Conservation (phyloP, 495 filamentous ascomycete genomes). For the Lentithecium fluviatile region DNA sequence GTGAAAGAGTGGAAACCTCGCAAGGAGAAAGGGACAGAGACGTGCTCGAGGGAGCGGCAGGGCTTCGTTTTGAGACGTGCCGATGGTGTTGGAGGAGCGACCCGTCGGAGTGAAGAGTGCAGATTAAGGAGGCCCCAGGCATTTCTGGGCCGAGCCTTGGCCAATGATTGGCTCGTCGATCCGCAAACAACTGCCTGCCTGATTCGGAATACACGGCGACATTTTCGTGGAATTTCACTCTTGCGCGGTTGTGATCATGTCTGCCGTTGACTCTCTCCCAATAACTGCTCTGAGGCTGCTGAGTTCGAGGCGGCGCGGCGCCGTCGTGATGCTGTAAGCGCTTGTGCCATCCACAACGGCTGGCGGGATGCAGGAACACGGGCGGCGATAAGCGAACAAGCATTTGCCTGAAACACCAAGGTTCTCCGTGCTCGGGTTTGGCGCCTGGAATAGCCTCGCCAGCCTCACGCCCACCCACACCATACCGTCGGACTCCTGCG, state of each 20-base stretch:
- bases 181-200: no score
- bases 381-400: conserved; percentile 15
- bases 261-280: neutral
- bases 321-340: neutral
- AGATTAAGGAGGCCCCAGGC: conserved; percentile 29
- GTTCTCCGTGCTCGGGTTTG: neutral
- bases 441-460: neutral
- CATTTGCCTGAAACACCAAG: conserved; percentile 17
- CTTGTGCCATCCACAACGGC: no score
- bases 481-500: no score
- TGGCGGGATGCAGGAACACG: conserved; percentile 10
- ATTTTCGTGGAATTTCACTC: no score
- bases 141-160: no score
- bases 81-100: conserved; percentile 2
- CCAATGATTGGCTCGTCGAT: no score
- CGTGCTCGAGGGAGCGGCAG: conserved; percentile 1
- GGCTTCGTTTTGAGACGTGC: conserved; percentile 18
- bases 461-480: no score
- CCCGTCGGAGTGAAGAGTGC: neutral
- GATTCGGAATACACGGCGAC: no score
- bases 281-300: neutral
- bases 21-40: conserved; percentile 14
- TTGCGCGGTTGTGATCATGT: no score
- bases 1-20: conserved; percentile 31
- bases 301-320: neutral